Evolutionary conservation across 768 basidiomycete species (phyloP).

Genomic region (Gymnopilus dilepis): DNA sequence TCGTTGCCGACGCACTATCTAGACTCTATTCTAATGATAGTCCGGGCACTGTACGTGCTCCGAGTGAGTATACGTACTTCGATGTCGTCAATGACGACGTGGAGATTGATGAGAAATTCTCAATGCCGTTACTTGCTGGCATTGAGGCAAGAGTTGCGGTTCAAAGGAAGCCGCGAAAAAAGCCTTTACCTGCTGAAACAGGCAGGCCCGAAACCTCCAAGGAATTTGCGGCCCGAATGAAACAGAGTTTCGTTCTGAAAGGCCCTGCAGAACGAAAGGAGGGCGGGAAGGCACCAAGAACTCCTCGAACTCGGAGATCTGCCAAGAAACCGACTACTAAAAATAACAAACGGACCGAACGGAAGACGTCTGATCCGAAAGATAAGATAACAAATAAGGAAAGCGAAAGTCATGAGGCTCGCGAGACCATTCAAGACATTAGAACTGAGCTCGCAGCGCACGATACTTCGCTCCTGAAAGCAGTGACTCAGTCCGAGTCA

Average conservation of each 20-base stretch:
- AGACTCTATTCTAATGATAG: background rate
- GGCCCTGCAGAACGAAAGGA: constrained; percentile 30
- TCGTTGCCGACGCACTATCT: background rate
- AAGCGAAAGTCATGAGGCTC: background rate
- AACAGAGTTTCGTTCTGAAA: constrained; percentile 31
- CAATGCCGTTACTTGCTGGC: constrained; percentile 14
- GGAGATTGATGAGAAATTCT: no score
- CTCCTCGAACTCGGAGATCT: background rate
- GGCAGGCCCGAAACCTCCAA: constrained; percentile 23
- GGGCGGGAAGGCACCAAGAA: constrained; percentile 20
- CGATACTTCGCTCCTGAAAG: background rate
- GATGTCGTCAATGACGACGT: background rate
- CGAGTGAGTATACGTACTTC: background rate
- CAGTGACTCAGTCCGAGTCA: background rate
- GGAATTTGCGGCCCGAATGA: constrained; percentile 28
- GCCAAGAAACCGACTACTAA: background rate
- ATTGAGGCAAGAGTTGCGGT: constrained; percentile 2
- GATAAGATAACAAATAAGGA: background rate
- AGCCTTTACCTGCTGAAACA: constrained; percentile 15
- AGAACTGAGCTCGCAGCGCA: background rate
- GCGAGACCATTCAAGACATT: background rate
- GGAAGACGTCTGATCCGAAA: background rate
- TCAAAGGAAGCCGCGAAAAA: background rate
- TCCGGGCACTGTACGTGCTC: background rate
- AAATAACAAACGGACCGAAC: background rate